These are phyloP conservation scores for Volvariella surrecta DNA, from an alignment of 1,284 basidiomycete genomes.

Conservation along the genomic window DNA sequence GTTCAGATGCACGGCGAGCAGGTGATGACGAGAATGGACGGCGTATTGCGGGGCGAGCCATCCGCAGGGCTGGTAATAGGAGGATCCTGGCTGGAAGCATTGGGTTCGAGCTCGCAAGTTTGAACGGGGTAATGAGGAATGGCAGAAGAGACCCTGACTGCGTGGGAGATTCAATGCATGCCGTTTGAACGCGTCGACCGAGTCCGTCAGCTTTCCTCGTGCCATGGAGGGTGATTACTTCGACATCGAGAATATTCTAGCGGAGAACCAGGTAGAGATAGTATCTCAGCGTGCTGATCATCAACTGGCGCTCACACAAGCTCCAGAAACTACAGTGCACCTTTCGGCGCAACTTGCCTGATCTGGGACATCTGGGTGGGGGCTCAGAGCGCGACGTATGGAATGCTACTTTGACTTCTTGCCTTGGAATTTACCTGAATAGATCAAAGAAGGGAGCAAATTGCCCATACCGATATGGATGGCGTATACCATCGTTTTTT, in stretches of 20 bases:
- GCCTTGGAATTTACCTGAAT: constrained; percentile 8
- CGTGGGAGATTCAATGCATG: no score
- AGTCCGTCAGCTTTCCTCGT: no score
- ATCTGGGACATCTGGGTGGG: constrained; percentile 82
- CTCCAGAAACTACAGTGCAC: constrained; percentile 81
- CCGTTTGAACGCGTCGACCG: no score
- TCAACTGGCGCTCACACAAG: constrained; percentile 2
- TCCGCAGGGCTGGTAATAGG: not conserved
- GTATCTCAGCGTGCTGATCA: not conserved
- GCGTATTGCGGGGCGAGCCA: constrained; percentile 2
- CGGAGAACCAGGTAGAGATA: constrained; percentile 72
- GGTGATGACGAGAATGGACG: constrained; percentile 29
- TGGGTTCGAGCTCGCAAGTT: not conserved
- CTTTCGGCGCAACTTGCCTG: constrained; percentile 79
- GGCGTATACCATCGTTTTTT: constrained; percentile 73
- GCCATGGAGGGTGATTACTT: constrained; percentile 56
- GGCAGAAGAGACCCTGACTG: not conserved
- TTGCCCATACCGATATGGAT: constrained; percentile 83
- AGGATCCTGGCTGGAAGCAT: not conserved
- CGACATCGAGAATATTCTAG: constrained; percentile 79
- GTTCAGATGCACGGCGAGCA: constrained; percentile 27
- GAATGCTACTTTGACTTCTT: constrained; percentile 17
- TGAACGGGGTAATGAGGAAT: no score
- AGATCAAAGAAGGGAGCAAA: constrained; percentile 72
- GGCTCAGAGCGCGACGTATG: constrained; percentile 76